Evolutionary conservation across 768 basidiomycete genomes (phyloP).

Genomic region (Cubamyces sp.): DNA sequence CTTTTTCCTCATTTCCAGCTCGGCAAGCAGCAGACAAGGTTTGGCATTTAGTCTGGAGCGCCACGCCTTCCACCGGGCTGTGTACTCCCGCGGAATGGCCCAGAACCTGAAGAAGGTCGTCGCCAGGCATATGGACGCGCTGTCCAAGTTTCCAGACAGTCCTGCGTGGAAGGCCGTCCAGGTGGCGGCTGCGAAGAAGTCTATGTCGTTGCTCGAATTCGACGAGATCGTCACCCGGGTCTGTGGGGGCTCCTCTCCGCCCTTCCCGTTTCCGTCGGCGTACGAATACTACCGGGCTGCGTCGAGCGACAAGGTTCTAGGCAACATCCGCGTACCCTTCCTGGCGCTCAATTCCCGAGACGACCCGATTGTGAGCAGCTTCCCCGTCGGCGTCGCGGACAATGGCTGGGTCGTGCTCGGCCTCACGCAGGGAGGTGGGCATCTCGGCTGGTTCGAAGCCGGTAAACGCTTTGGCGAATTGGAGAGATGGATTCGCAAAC

Average conservation of each 20-base stretch:
- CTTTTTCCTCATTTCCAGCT: constrained; percentile 15
- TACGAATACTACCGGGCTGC: constrained; percentile 53
- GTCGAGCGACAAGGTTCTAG: constrained; percentile 64
- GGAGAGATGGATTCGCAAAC: constrained; percentile 68
- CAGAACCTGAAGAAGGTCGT: constrained; percentile 67
- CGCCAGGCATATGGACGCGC: constrained; percentile 49
- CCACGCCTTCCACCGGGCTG: constrained; percentile 57
- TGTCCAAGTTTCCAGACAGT: constrained; percentile 57
- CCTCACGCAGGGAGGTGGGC: constrained; percentile 68
- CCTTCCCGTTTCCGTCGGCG: constrained; percentile 51
- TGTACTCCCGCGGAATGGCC: constrained; percentile 84
- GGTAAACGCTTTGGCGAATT: constrained; percentile 22
- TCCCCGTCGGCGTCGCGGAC: constrained; percentile 59
- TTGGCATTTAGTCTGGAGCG: constrained; percentile 50
- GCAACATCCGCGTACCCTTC: constrained; percentile 69
- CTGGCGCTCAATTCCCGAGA: constrained; percentile 76
- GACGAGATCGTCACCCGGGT: constrained; percentile 69
- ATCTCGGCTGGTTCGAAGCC: constrained; percentile 82
- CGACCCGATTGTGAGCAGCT: constrained; percentile 72
- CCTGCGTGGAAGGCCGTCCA: constrained; percentile 52
- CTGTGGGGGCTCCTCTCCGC: constrained; percentile 61
- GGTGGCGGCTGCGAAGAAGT: constrained; percentile 50
- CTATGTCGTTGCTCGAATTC: constrained; percentile 58
- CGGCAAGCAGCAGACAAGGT: constrained; percentile 16
- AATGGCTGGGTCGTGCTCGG: constrained; percentile 62